Evolutionary conservation across 495 filamentous ascomycete species (phyloP), one percentile per base, ranked within the genome.

Genomic region (Talaromyces adpressus): DNA sequence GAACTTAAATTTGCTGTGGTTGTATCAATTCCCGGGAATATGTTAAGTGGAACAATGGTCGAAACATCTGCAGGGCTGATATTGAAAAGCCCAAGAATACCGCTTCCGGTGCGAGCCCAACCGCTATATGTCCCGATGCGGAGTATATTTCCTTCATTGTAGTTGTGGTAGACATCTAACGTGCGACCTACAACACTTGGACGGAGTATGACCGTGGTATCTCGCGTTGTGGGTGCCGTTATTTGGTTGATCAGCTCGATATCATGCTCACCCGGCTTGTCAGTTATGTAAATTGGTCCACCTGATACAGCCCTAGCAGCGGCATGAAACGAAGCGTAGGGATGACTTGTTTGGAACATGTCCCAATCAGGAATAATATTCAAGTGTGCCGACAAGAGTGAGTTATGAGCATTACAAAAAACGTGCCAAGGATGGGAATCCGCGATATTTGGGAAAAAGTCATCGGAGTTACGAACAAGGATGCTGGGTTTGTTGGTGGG

Each of bases 341-440:
- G 77, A 69, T 93, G 90, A 27, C 78, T 78, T 1, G 94, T 96
- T 71, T 98, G 94, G 73, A 98, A 98, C 94, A 98, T 98, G 73
- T 98, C 94, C 94, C 94, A 98, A 73, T 98, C 94, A 0, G 92
- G 92, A 14, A 91, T 66, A n/a, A 83, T 83, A 63, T 91, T 90
- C 7, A 91, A 72, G 64, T 87, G 83, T 11, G 84, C 79, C 12
- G 92, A 93, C 20, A 96, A 79, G 14, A 97, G 81, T n/a, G 88
- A 77, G 70, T 95, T 97, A 73, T 97, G 90, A 2, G 93, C 91
- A 70, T 98, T 98, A 63, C 87, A 85, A 74, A 93, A 98, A 53
- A 98, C 79, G 74, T 98, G 94, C 92, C 93, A 98, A 1, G 92
- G 83, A 67, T 98, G 94, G 4, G 88, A 90, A 9, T 81, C 79